Evolutionary conservation across 1,139 yeast species (phyloP).

Genomic region (Nakaseomyces glabratus): DNA sequence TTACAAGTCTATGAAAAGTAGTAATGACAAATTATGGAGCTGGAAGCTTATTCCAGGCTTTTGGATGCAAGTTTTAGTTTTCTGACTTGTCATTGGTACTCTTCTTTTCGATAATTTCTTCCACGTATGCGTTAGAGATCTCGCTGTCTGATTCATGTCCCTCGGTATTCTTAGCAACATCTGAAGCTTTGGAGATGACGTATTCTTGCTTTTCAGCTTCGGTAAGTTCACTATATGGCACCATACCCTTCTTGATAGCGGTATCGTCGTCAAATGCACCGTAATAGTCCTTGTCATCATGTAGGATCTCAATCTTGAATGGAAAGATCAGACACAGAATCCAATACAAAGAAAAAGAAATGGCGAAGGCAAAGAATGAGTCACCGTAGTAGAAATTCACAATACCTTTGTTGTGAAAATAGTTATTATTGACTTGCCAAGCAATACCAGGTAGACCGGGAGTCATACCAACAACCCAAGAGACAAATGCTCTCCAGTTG

Average conservation of each 20-base stretch:
- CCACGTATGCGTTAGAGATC: conserved; percentile 4
- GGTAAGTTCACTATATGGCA: conserved; percentile 27
- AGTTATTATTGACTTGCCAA: conserved; percentile 29
- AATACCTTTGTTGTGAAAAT: conserved; percentile 32
- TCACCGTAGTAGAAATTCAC: conserved; percentile 37
- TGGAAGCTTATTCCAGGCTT: too few species aligned
- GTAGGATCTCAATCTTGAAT: conserved; percentile 29
- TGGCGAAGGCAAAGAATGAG: conserved; percentile 36
- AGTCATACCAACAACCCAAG: conserved; percentile 35
- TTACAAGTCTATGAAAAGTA: too few species aligned
- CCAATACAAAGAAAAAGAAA: conserved; percentile 36
- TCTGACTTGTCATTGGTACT: conserved; percentile 9
- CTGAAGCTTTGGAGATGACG: conserved; percentile 4
- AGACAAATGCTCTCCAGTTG: conserved; percentile 37
- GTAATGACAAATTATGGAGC: too few species aligned
- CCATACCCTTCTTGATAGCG: conserved; percentile 31
- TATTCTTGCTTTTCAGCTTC: conserved; percentile 18
- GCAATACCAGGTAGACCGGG: conserved; percentile 41
- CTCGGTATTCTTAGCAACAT: conserved; percentile 4
- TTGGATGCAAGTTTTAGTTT: too few species aligned
- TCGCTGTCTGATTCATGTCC: conserved; percentile 1
- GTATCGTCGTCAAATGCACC: conserved; percentile 34
- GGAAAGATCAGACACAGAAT: conserved; percentile 34
- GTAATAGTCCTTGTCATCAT: conserved; percentile 35
- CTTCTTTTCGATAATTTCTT: conserved; percentile 7